phyloP scores from a whole-genome alignment of 1,139 yeast species.

The Debaryomyces sp. region DNA sequence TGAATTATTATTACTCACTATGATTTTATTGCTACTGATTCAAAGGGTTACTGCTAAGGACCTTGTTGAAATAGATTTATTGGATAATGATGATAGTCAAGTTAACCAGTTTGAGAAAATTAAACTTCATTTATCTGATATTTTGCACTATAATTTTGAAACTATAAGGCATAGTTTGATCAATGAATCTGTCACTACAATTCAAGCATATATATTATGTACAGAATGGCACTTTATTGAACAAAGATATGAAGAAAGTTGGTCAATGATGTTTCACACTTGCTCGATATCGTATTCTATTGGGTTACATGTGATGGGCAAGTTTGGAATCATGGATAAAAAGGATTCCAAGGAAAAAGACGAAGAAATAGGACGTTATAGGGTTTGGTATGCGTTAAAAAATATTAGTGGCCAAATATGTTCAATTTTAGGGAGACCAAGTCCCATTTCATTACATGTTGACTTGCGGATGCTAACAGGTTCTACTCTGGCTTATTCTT shows the following conservation, averaged over 20 bases:
- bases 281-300: slow-evolving; percentile 53
- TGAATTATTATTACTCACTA: slow-evolving; percentile 47
- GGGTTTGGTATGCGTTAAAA: slow-evolving; percentile 54
- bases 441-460: slow-evolving; percentile 55
- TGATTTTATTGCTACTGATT: slow-evolving; percentile 45
- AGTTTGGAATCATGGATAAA: slow-evolving; percentile 17
- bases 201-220: slow-evolving; percentile 52
- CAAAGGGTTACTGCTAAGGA: slow-evolving; percentile 42
- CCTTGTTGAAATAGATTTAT: slow-evolving; percentile 30
- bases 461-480: slow-evolving; percentile 38
- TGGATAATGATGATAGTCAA: slow-evolving; percentile 17
- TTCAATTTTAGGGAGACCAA: slow-evolving; percentile 57
- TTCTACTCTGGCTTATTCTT: slow-evolving; percentile 18
- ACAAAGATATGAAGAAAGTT: slow-evolving; percentile 52
- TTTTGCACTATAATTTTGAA: slow-evolving; percentile 39
- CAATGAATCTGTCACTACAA: slow-evolving; percentile 48
- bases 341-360: slow-evolving; percentile 22
- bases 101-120: slow-evolving; percentile 27
- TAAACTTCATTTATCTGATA: slow-evolving; percentile 30
- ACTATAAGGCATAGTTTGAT: slow-evolving; percentile 48
- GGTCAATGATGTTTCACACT: slow-evolving; percentile 52
- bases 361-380: slow-evolving; percentile 37
- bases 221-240: slow-evolving; percentile 53
- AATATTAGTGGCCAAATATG: slow-evolving; percentile 51
- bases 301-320: slow-evolving; percentile 52